phyloP scores from a whole-genome alignment of 2,329 filamentous ascomycete species.

The Ophiostoma sp. region DNA sequence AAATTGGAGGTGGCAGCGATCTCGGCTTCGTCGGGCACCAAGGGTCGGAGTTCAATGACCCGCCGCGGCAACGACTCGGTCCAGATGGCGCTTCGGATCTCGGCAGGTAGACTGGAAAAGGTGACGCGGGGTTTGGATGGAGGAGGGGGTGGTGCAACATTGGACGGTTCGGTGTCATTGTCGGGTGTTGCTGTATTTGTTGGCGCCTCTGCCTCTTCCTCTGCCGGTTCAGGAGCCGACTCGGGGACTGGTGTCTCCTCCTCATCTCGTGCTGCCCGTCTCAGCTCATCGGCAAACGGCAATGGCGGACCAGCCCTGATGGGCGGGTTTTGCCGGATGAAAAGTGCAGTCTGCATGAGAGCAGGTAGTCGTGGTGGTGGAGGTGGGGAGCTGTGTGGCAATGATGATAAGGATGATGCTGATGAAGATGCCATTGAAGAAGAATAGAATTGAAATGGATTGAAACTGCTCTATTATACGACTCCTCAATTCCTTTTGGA shows the following conservation, averaged over 20 bases:
- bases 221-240: background rate
- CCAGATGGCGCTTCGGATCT: conserved; percentile 25
- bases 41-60: conserved; percentile 20
- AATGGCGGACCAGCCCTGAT: too few species aligned
- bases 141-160: too few species aligned
- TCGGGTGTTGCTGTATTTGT: background rate
- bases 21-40: background rate
- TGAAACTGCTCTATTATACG: background rate
- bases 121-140: background rate
- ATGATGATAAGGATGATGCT: background rate
- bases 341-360: conserved; percentile 10
- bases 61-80: conserved; percentile 13
- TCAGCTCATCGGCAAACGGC: background rate
- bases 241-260: too few species aligned
- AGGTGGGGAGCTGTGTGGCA: background rate
- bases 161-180: background rate
- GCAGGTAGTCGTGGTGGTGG: background rate
- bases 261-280: background rate
- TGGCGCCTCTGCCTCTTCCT: background rate
- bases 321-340: conserved; percentile 3
- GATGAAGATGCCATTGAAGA: background rate
- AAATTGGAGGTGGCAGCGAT: background rate
- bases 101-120: conserved; percentile 21
- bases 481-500: too few species aligned
- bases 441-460: background rate